Evolutionary conservation across 2,329 filamentous ascomycete species (phyloP).

Genomic region (Zalaria sp.): DNA sequence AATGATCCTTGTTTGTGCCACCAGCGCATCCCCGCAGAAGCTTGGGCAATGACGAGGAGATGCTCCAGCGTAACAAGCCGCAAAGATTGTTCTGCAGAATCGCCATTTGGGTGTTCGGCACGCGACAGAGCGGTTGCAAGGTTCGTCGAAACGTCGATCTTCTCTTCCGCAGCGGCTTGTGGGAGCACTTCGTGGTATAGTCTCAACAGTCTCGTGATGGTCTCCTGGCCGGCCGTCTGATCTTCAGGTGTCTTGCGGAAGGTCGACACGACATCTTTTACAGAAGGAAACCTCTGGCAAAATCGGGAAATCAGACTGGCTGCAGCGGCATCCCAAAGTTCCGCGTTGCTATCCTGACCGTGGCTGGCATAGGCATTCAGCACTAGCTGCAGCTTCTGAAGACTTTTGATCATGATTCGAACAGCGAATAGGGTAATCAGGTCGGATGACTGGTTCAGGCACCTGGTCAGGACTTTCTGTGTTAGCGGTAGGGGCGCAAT

Average conservation of each 20-base stretch:
- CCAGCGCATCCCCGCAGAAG: constrained; percentile 80
- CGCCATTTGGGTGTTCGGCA: constrained; percentile 29
- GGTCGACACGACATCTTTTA: constrained; percentile 64
- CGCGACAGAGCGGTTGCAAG: constrained; percentile 54
- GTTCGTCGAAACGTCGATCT: constrained; percentile 73
- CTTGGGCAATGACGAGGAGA: constrained; percentile 63
- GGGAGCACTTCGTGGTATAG: constrained; percentile 80
- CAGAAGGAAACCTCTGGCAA: constrained; percentile 60
- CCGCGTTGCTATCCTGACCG: constrained; percentile 23
- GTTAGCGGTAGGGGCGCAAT: constrained; percentile 72
- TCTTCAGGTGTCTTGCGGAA: constrained; percentile 57
- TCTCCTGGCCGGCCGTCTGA: constrained; percentile 63
- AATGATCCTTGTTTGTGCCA: constrained; percentile 58
- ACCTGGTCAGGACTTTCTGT: constrained; percentile 65
- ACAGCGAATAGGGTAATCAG: constrained; percentile 75
- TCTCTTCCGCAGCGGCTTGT: constrained; percentile 64
- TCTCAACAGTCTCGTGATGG: constrained; percentile 61
- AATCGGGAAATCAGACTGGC: constrained; percentile 60
- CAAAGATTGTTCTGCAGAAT: constrained; percentile 32
- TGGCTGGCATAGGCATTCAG: constrained; percentile 45
- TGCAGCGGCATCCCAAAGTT: constrained; percentile 56
- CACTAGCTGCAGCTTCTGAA: constrained; percentile 60
- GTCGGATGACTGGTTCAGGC: constrained; percentile 62
- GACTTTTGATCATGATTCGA: constrained; percentile 61
- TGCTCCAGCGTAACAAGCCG: constrained; percentile 65